Conservation (phyloP, 2,329 filamentous ascomycete species). For the Calonectria naviculata region DNA sequence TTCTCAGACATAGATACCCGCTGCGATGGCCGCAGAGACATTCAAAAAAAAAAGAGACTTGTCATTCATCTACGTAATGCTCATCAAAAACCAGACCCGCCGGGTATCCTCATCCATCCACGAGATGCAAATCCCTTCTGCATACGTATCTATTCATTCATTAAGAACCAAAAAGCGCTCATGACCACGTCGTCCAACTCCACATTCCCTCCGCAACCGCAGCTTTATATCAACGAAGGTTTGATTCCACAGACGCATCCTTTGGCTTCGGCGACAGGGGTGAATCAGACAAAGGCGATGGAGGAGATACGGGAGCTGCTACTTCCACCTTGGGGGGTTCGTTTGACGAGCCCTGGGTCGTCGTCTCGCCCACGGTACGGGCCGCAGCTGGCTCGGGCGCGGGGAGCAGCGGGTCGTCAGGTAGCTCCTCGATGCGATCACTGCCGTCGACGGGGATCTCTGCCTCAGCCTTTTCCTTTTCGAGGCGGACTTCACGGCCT, state of each 20-base stretch:
- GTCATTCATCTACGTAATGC: slow-evolving; percentile 21
- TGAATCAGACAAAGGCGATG: slow-evolving; percentile 30
- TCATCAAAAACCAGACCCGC: slow-evolving; percentile 11
- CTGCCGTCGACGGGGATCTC: slow-evolving; percentile 50
- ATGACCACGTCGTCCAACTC: slow-evolving; percentile 18
- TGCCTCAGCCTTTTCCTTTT: slow-evolving; percentile 60
- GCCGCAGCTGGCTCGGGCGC: slow-evolving; percentile 39
- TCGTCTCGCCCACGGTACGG: not conserved
- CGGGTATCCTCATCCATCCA: slow-evolving; percentile 19
- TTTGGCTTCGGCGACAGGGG: slow-evolving; percentile 19
- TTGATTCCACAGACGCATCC: slow-evolving; percentile 18
- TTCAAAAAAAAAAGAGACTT: slow-evolving; percentile 7
- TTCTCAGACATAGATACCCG: slow-evolving; percentile 41
- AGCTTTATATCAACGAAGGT: slow-evolving; percentile 20
- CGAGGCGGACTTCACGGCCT: slow-evolving; percentile 85
- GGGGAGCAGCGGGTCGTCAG: slow-evolving; percentile 58
- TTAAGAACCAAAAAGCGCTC: slow-evolving; percentile 18
- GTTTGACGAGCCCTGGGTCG: not conserved
- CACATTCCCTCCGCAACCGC: not conserved
- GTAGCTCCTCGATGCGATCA: slow-evolving; percentile 60
- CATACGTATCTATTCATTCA: slow-evolving; percentile 13
- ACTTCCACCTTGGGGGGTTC: not conserved
- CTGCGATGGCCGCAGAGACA: slow-evolving; percentile 22
- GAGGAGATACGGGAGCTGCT: slow-evolving; percentile 23
- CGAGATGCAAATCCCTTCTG: slow-evolving; percentile 13